Evolutionary conservation across 768 basidiomycete species (phyloP), one percentile per base, ranked within the genome.

Genomic region (Trichaptum fuscoviolaceum): DNA sequence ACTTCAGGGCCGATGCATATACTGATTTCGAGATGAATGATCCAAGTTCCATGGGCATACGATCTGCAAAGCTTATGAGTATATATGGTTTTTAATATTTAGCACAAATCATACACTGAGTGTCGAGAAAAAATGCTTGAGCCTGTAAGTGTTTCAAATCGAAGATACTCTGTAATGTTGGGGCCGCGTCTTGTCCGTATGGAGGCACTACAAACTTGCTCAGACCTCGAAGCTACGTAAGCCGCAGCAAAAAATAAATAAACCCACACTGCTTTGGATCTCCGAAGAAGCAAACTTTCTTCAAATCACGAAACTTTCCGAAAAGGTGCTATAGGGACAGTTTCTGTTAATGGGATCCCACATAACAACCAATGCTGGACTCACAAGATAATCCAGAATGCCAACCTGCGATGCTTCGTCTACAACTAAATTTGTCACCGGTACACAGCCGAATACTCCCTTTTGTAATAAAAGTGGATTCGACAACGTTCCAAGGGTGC

Each of bases 381-480:
- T 57, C 20, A 84, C 84, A 77, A 85, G 70, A 66, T 81, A 85
- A 27, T 83, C 82, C 30, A 79, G 80, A 4, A 78, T 71, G 26
- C 81, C 79, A 24, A 85, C 83, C 64, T 84, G 83, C 7, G 83
- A 84, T 1, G 83, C 85, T 71, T 86, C 84, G 65, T 86, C 85
- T n/a, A 86, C 75, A n/a, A 86, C 77, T 1, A 86, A 76, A n/a
- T 77, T 73, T 26, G 76, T 77, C 24, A 84, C 72, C 1, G 83
- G 83, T 1, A 83, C 71, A 4, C 80, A 34, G 0, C 71, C 58
- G 69, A 80, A 81, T 7, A 81, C 24, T 0, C 73, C 71, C 17
- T 75, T 75, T 0, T 70, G 63, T 12, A 75, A 70, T n/a, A 86
- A 67, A 0, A 67, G 71, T 1, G 81, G 81, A 57, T 83, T 83